These are phyloP conservation scores for Monilinia polystroma DNA, from an alignment of 2,329 filamentous ascomycete species.

Conservation along the genomic window DNA sequence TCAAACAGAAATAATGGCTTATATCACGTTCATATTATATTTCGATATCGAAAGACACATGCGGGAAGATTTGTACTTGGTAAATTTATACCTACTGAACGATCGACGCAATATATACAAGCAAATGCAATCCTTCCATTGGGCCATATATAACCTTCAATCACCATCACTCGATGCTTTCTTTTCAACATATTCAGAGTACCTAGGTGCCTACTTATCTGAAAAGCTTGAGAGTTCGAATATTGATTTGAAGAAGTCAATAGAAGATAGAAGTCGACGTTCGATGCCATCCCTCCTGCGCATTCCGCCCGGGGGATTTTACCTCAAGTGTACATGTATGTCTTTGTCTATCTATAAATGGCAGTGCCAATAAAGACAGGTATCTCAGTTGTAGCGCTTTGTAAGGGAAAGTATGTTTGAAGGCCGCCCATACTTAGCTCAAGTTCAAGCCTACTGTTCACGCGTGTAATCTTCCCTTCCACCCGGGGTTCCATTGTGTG, in stretches of 20 bases:
- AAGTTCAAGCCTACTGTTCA: not conserved
- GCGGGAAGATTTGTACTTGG: not conserved
- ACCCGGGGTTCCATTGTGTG: not conserved
- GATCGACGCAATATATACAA: not conserved
- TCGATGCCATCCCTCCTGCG: no score
- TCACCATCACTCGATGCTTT: not conserved
- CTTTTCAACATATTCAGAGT: not conserved
- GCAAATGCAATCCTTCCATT: not conserved
- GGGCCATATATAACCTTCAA: not conserved
- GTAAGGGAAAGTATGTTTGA: no score
- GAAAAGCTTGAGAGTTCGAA: not conserved
- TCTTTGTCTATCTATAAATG: not conserved
- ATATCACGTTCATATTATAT: not conserved
- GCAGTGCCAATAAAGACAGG: not conserved
- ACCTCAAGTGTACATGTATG: not conserved
- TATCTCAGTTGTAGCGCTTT: not conserved
- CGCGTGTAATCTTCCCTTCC: constrained; percentile 23
- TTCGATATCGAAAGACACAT: not conserved
- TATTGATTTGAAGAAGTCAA: not conserved
- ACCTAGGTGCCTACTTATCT: no score
- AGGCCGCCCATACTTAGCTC: not conserved
- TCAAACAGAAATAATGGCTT: not conserved
- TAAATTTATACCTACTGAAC: not conserved
- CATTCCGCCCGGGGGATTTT: no score
- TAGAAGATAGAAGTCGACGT: not conserved